phyloP scores from a whole-genome alignment of 2,329 filamentous ascomycete species.

The Diaporthe humulicola region DNA sequence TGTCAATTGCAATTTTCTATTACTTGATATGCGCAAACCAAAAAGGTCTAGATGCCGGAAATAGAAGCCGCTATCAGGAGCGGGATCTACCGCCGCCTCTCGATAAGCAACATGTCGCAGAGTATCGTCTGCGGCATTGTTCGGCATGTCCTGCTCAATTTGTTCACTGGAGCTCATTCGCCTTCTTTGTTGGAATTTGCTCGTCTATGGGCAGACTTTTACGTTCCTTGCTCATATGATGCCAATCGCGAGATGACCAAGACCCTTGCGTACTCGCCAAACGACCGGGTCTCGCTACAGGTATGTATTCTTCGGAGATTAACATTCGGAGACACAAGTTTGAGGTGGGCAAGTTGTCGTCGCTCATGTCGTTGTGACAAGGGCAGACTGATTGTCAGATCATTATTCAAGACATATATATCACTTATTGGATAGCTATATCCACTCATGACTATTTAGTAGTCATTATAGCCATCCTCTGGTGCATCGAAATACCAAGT shows the following conservation, averaged over 20 bases:
- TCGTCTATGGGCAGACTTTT: background rate
- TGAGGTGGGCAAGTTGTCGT: no score
- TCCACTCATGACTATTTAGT: background rate
- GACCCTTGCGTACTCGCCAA: no score
- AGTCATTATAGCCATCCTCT: background rate
- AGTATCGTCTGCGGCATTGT: slow-evolving; percentile 55
- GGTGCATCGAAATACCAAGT: background rate
- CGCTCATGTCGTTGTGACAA: no score
- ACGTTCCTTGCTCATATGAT: background rate
- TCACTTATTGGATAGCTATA: background rate
- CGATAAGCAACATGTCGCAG: slow-evolving; percentile 49
- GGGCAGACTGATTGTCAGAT: background rate
- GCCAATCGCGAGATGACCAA: background rate
- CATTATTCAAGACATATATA: background rate
- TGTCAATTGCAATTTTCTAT: no score
- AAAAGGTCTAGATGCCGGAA: no score
- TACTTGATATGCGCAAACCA: no score
- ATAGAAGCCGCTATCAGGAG: no score
- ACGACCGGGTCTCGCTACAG: no score
- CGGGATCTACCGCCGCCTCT: background rate
- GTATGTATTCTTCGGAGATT: no score
- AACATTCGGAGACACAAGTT: no score
- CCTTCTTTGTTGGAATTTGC: background rate
- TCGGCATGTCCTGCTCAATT: background rate
- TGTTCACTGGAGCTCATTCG: background rate